Evolutionary conservation across 768 basidiomycete genomes (phyloP), one percentile per base, ranked within the genome.

Genomic region (Phylloporus scabripes): DNA sequence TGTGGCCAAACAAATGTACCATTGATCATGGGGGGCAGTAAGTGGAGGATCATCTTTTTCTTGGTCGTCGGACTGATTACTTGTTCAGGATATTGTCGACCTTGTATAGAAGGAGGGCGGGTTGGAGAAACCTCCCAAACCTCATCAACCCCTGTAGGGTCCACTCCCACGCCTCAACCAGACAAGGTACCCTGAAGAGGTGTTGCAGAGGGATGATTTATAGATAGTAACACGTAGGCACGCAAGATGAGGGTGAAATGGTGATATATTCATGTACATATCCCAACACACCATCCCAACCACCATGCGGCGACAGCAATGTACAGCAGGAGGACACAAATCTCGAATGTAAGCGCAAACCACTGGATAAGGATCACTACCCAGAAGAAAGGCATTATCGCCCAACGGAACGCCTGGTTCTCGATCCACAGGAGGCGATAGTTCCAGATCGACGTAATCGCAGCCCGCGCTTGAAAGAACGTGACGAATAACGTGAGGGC

Each of bases 21-120:
- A 7, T 71, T 89, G n/a, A 78, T 87, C 45, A 72, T 82, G 61
- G 85, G 85, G 49, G 87, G 86, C 36, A 75, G 87, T 87, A 55
- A 74, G 85, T 75, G 32, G 39, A 31, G 17, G 8, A 6, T 10
- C 21, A 12, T 33, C 12, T 26, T 31, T 24, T 18, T 7, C 15
- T n/a, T 42, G 21, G 4, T 47, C 26, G 23, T 42, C 18, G 40
- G 7, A 24, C 41, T 46, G 29, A 53, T 34, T 17, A 8, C 39
- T 28, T 41, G 23, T 11, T 4, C 45, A 87, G 85, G 82, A 50
- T 87, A 75, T 60, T 88, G 85, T 66, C 78, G 84, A 18, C 75
- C 77, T 10, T 87, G 85, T 52, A 80, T 79, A 18, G 81, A 82
- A 31, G 62, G 74, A 33, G 81, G 82, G 9, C 74, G 68, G 53